phyloP scores from a whole-genome alignment of 2,329 filamentous ascomycete genomes.

The Botrytis sinoallii region DNA sequence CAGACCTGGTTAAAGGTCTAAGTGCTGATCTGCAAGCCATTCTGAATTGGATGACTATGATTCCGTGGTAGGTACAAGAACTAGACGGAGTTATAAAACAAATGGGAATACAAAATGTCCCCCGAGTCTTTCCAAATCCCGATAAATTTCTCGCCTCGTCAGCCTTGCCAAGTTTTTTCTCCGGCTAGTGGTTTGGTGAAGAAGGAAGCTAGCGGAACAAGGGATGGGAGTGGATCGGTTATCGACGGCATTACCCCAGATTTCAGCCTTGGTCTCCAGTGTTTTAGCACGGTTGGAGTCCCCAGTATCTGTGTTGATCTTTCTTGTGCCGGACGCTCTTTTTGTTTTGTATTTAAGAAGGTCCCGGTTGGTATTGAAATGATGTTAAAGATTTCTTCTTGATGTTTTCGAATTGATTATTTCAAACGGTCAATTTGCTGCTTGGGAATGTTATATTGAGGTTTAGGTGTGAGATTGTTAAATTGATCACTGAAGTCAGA shows the following conservation, averaged over 20 bases:
- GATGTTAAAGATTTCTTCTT: background rate
- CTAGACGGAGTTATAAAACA: background rate
- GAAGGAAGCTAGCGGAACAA: background rate
- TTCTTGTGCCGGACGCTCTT: background rate
- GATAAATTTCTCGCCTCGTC: constrained; percentile 17
- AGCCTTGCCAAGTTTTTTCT: constrained; percentile 8
- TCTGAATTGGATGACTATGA: background rate
- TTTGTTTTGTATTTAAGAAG: background rate
- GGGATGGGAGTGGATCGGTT: constrained; percentile 2
- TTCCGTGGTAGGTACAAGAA: background rate
- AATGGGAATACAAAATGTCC: background rate
- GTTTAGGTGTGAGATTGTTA: background rate
- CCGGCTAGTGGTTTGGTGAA: background rate
- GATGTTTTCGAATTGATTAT: background rate
- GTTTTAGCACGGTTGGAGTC: constrained; percentile 3
- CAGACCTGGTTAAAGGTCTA: constrained; percentile 27
- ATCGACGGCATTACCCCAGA: constrained; percentile 15
- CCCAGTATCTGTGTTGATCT: background rate
- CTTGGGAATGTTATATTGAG: background rate
- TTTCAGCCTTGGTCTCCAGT: constrained; percentile 12
- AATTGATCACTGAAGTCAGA: background rate
- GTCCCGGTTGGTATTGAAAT: background rate
- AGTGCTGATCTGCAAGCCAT: constrained; percentile 33
- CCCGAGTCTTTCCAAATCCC: background rate
- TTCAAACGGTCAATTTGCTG: background rate